Evolutionary conservation across 306 rosid genomes (phyloP).

Genomic region (Chamaecrista fasciculata): DNA sequence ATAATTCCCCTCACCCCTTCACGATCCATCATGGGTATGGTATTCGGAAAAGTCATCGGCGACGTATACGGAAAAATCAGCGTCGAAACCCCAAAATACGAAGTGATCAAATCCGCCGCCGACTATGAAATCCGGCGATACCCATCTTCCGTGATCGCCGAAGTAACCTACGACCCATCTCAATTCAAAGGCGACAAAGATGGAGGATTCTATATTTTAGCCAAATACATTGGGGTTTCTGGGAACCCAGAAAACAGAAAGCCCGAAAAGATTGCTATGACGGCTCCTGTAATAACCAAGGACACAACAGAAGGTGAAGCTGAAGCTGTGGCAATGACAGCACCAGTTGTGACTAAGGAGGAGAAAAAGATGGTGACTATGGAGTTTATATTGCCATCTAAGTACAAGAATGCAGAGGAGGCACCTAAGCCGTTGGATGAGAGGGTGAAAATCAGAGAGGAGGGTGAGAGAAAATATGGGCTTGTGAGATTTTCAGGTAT

Average conservation of each 20-base stretch:
- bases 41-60: too few relatives aligned
- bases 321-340: constrained; percentile 72
- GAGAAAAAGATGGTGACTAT: constrained; percentile 54
- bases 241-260: constrained; percentile 68
- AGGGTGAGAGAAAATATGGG: constrained; percentile 67
- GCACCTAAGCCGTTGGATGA: constrained; percentile 84
- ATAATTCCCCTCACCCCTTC: neutral
- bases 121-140: constrained; percentile 79
- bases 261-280: constrained; percentile 86
- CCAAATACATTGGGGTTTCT: constrained; percentile 75
- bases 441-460: constrained; percentile 73
- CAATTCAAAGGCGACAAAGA: constrained; percentile 71
- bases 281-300: constrained; percentile 76
- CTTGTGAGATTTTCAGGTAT: constrained; percentile 71
- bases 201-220: constrained; percentile 71
- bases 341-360: constrained; percentile 69
- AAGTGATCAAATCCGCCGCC: constrained; percentile 44
- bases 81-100: constrained; percentile 61
- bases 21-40: constrained; percentile 60
- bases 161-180: constrained; percentile 75
- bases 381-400: constrained; percentile 67
- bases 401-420: constrained; percentile 63
- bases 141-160: constrained; percentile 60
- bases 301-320: constrained; percentile 26
- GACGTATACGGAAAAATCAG: too few relatives aligned